Percentiles rank a stretch among this genome's conserved stretches.
phyloP scores from a whole-genome alignment of 1,284 basidiomycete species.

The Microbotryum lychnidis-dioicae region DNA sequence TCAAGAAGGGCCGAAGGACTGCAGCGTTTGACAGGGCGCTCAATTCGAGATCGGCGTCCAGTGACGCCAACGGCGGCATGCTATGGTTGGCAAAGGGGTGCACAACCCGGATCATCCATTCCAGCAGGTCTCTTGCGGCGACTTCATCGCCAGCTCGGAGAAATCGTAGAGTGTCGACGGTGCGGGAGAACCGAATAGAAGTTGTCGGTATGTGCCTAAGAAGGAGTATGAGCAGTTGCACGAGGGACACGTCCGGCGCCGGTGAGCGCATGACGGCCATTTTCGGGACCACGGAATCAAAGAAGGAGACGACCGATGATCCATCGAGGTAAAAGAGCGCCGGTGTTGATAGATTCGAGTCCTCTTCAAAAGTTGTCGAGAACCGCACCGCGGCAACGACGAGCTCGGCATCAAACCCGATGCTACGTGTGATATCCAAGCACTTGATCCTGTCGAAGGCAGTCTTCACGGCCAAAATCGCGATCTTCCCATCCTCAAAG shows the following conservation, averaged over 20 bases:
- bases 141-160: constrained; percentile 39
- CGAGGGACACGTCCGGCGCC: background rate
- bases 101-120: constrained; percentile 36
- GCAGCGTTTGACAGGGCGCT: constrained; percentile 24
- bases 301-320: background rate
- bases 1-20: constrained; percentile 43
- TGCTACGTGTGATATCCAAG: background rate
- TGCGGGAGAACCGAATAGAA: background rate
- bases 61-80: constrained; percentile 13
- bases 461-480: background rate
- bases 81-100: background rate
- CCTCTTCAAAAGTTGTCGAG: constrained; percentile 11
- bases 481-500: background rate
- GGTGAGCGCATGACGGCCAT: background rate
- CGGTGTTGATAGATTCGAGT: constrained; percentile 5
- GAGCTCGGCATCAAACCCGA: background rate
- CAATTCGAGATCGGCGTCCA: constrained; percentile 8
- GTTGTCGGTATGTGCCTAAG: constrained; percentile 1
- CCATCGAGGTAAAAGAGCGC: constrained; percentile 5
- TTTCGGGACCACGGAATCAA: background rate
- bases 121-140: constrained; percentile 39
- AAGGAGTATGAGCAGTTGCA: constrained; percentile 4
- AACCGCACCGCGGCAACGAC: constrained; percentile 7
- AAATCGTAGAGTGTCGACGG: constrained; percentile 6
- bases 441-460: background rate